A percentile compares a stretch with the other conserved stretches of the same genome.
phyloP scores from a whole-genome alignment of 1,284 basidiomycete species.

The Puccinia hordei region DNA sequence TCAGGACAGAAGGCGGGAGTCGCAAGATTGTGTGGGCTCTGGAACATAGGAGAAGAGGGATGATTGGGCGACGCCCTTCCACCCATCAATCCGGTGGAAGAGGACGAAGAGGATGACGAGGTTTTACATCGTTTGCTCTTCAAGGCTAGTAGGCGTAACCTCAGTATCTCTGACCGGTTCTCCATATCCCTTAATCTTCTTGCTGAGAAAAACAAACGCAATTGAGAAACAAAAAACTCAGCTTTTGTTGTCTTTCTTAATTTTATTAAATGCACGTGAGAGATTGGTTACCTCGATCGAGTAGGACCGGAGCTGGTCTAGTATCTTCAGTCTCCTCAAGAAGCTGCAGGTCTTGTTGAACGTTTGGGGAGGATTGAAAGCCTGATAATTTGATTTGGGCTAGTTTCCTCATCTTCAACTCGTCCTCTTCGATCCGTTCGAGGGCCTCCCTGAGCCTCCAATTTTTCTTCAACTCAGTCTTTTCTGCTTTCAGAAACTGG shows the following conservation, averaged over 20 bases:
- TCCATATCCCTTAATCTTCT: constrained; percentile 46
- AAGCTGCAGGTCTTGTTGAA: not conserved
- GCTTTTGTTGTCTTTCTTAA: not conserved
- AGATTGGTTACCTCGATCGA: constrained; percentile 41
- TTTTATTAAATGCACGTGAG: not conserved
- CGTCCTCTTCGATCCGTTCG: constrained; percentile 77
- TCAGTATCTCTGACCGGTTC: constrained; percentile 73
- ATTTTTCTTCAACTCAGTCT: constrained; percentile 78
- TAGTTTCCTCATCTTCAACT: constrained; percentile 76
- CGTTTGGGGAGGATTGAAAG: not conserved
- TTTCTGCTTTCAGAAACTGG: constrained; percentile 63
- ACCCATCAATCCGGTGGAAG: not conserved
- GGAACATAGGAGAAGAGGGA: not conserved
- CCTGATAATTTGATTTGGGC: constrained; percentile 57
- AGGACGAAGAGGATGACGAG: constrained; percentile 54
- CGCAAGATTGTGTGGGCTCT: constrained; percentile 59
- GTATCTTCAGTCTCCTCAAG: constrained; percentile 39
- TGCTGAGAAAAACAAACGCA: constrained; percentile 26
- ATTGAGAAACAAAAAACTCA: not conserved
- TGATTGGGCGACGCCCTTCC: not conserved
- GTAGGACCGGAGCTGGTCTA: constrained; percentile 38
- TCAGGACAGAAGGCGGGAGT: constrained; percentile 91
- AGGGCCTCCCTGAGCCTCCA: constrained; percentile 77
- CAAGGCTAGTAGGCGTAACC: constrained; percentile 77
- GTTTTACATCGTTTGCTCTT: constrained; percentile 80